Evolutionary conservation across 73 alveolate genomes (phyloP).

Genomic region (Stentor coeruleus): DNA sequence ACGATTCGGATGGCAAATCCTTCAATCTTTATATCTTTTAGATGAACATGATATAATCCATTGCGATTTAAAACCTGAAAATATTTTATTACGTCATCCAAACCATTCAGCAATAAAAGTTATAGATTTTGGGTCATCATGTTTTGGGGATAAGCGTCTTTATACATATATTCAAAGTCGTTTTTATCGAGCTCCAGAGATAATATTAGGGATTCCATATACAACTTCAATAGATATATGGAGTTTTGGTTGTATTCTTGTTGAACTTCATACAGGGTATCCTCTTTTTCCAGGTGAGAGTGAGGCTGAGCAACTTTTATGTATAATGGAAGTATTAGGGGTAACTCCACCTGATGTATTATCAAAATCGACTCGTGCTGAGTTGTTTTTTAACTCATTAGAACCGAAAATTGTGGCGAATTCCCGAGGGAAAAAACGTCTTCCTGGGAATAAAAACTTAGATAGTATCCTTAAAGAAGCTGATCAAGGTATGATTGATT

Average conservation of each 20-base stretch:
- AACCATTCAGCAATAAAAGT: conserved; percentile 66
- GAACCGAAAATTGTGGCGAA: conserved; percentile 62
- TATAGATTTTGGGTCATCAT: conserved; percentile 79
- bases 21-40: conserved; percentile 55
- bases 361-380: conserved; percentile 32
- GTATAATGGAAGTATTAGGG: conserved; percentile 85
- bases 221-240: conserved; percentile 93
- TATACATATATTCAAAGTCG: conserved; percentile 87
- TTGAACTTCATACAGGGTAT: conserved; percentile 87
- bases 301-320: conserved; percentile 74
- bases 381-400: conserved; percentile 62
- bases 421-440: conserved; percentile 69
- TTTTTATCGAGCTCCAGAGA: conserved; percentile 96
- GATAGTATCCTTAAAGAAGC: conserved; percentile 52
- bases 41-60: conserved; percentile 64
- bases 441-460: conserved; percentile 65
- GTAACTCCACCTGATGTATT: conserved; percentile 44
- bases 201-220: conserved; percentile 91
- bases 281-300: conserved; percentile 92
- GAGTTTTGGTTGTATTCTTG: conserved; percentile 94
- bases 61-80: conserved; percentile 90
- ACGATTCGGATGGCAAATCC: conserved; percentile 69
- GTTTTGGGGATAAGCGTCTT: conserved; percentile 67
- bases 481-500: conserved; percentile 64
- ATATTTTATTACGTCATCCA: conserved; percentile 60